Conservation (phyloP, 1,139 yeast species). For the Yamadazyma diddensiae region DNA sequence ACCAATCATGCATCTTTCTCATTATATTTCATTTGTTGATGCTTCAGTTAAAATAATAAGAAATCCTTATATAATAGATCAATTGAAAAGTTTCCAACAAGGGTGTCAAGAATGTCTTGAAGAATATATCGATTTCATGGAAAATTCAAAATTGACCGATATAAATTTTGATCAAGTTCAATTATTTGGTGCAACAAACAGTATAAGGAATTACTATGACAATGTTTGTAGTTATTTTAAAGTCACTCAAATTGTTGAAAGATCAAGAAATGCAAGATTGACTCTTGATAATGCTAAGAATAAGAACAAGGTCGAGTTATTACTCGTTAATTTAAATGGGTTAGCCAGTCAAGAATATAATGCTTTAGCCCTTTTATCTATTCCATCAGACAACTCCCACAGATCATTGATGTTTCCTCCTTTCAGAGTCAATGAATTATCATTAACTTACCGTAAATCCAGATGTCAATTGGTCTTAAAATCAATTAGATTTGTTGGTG, state of each 20-base stretch:
- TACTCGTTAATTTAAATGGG: slow-evolving; percentile 28
- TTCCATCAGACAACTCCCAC: slow-evolving; percentile 15
- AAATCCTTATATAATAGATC: slow-evolving; percentile 42
- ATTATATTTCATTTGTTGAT: slow-evolving; percentile 31
- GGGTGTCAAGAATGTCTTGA: slow-evolving; percentile 21
- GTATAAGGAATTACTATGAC: slow-evolving; percentile 9
- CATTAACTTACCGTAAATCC: slow-evolving; percentile 17
- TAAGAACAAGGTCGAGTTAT: slow-evolving; percentile 23
- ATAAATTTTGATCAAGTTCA: slow-evolving; percentile 37
- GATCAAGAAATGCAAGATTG: slow-evolving; percentile 27
- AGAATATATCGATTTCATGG: slow-evolving; percentile 15
- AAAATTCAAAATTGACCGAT: slow-evolving; percentile 24
- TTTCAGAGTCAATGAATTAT: slow-evolving; percentile 23
- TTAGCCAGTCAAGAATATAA: slow-evolving; percentile 21
- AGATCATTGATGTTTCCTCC: slow-evolving; percentile 44
- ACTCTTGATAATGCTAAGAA: slow-evolving; percentile 15
- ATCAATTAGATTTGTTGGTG: slow-evolving; percentile 24
- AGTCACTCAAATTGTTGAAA: slow-evolving; percentile 32
- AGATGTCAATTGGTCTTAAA: slow-evolving; percentile 22
- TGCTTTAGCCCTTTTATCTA: slow-evolving; percentile 38
- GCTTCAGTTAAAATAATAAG: slow-evolving; percentile 22
- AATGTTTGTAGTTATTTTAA: slow-evolving; percentile 43
- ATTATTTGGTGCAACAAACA: slow-evolving; percentile 21
- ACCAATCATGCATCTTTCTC: slow-evolving; percentile 32
- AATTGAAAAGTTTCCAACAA: slow-evolving; percentile 19